Evolutionary conservation across 805 yeast genomes (phyloP), one percentile per base, ranked within the genome.

Genomic region (Geotrichum ghanense): DNA sequence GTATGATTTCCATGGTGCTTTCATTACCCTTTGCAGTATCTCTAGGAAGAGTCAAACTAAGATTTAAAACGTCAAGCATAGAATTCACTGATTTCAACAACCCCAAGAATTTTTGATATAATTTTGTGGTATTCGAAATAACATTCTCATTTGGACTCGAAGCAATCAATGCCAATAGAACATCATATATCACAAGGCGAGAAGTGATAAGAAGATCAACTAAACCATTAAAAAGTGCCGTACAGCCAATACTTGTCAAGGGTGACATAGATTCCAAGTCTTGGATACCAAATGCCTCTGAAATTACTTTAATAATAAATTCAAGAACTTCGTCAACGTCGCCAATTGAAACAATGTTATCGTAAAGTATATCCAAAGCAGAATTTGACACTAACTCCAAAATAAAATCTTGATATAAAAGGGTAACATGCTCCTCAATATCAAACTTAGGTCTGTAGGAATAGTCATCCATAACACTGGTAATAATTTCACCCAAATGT

Each of bases 401-500:
- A 5, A 52, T 19, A 19, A 5, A 21, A 10, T 39, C 25, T 12
- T 39, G 10, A 39, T 39, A 39, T n/a, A 39, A 21, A 4, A 19
- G 6, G 5, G 9, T 5, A 12, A 39, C 6, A 7, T 23, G 42
- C 23, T 35, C 41, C 16, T 39, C 48, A 6, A 9, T 37, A 5
- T 42, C 43, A 10, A 44, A 20, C 22, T 31, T 22, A 16, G 22
- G 14, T 10, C 42, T 24, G 16, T 20, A n/a, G 2, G 42, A 7
- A 52, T 51, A 61, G 26, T 68, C 68, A 14, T 68, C 66, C 9
- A 69, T 51, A 31, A 75, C 60, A 5, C 65, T 62, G 9, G 53
- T 53, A 23, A 66, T 56, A 16, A 72, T 57, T 3, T 63, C 56
- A 2, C 55, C 50, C 2, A 70, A 51, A 1, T 67, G 63, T 10